These are phyloP conservation scores for Saccharomycopsis sp. DNA, from an alignment of 805 yeast species.

Conservation along the genomic window DNA sequence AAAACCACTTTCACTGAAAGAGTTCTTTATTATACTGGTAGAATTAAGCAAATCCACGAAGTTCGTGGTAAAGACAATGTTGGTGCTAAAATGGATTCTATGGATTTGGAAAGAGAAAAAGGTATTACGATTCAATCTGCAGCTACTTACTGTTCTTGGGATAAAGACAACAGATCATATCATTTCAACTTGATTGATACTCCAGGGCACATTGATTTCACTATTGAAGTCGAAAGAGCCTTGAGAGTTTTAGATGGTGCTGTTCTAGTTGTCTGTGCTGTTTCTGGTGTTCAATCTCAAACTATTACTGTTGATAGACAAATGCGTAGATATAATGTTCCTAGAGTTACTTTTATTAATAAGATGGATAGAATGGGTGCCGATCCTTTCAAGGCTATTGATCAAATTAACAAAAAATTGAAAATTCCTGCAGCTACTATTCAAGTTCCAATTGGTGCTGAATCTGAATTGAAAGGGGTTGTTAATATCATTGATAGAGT, in stretches of 20 bases:
- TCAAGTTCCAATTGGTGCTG: conserved; percentile 97
- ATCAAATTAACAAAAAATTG: conserved; percentile 79
- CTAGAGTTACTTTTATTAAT: conserved; percentile 91
- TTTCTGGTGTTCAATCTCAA: conserved; percentile 96
- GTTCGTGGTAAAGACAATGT: conserved; percentile 95
- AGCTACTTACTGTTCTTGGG: conserved; percentile 97
- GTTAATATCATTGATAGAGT: conserved; percentile 87
- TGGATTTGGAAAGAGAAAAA: conserved; percentile 97
- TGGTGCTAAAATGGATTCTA: conserved; percentile 99
- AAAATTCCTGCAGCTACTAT: conserved; percentile 95
- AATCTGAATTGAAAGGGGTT: conserved; percentile 75
- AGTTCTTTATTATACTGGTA: conserved; percentile 91
- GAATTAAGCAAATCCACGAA: conserved; percentile 95
- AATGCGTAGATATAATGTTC: conserved; percentile 97
- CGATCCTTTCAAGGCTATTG: conserved; percentile 91
- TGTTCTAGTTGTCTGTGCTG: conserved; percentile 96
- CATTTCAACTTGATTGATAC: conserved; percentile 96
- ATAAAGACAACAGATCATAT: conserved; percentile 56
- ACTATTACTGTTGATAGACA: conserved; percentile 98
- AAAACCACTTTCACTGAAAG: conserved; percentile 98
- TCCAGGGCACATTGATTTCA: conserved; percentile 98
- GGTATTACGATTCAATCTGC: conserved; percentile 99
- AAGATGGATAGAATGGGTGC: conserved; percentile 99
- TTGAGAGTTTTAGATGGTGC: conserved; percentile 97
- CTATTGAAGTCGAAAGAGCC: conserved; percentile 99